These are phyloP conservation scores for Xylariaceae sp. DNA, from an alignment of 2,329 filamentous ascomycete species.

Conservation along the genomic window DNA sequence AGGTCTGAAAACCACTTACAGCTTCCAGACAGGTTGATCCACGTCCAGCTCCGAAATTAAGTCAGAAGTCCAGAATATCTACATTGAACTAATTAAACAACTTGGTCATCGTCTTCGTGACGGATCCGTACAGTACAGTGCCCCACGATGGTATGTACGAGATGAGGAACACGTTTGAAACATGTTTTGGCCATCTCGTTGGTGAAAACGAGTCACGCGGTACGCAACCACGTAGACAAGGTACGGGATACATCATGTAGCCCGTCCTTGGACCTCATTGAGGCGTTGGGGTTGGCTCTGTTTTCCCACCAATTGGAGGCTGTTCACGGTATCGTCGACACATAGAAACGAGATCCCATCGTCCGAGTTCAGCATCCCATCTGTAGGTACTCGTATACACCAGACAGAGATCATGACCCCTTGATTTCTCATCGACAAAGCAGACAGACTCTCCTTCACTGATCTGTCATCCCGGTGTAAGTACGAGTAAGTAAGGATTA, in stretches of 20 bases:
- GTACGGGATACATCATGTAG: neutral
- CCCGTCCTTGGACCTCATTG: neutral
- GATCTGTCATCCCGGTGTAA: too few species aligned
- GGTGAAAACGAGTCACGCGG: neutral
- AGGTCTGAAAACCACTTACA: too few species aligned
- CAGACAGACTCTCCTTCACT: neutral
- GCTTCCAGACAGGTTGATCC: neutral
- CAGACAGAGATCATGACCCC: neutral
- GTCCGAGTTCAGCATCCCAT: neutral
- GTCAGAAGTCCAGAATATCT: too few species aligned
- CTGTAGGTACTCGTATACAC: neutral
- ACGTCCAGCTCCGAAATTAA: neutral
- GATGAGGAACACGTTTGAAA: neutral
- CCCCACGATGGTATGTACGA: neutral
- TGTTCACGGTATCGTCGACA: neutral
- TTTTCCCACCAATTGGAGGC: neutral
- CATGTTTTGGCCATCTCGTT: neutral
- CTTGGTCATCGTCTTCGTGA: neutral
- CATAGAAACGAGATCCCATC: neutral
- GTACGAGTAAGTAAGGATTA: neutral
- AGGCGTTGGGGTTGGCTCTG: neutral
- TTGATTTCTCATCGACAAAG: neutral
- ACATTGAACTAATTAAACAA: neutral
- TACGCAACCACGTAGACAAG: neutral
- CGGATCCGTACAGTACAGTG: too few species aligned